Evolutionary conservation across 768 basidiomycete genomes (phyloP), one percentile per base, ranked within the genome.

Genomic region (Tylopilus plumbeoviolaceoides): DNA sequence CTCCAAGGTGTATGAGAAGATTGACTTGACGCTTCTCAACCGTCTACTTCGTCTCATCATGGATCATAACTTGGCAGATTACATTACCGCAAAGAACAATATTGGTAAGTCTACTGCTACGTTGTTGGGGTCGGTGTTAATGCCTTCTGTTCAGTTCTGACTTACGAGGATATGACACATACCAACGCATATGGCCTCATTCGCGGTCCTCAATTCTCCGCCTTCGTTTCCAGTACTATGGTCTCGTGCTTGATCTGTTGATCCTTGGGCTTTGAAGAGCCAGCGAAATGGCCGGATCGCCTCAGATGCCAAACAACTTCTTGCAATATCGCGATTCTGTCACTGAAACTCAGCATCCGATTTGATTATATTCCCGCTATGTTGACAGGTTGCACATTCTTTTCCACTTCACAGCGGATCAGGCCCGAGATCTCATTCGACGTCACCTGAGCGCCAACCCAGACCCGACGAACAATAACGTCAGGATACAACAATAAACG

Each of bases 401-500:
- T 57, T 97, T 98, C 87, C 83, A 95, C 56, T 99, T 99, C 78
- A 89, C 87, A 20, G 95, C 95, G 9, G 97, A 99, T 61, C 95
- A 99, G 67, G 87, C 95, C 12, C 81, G 97, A 42, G 97, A 99
- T 68, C 83, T 99, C 51, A 99, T 99, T 58, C 97, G 98, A 69
- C 85, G 95, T 17, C 98, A 98, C 70, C 83, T 99, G 48, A 91
- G 89, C 48, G 95, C 95, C 20, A 95, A 98, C 65, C 97, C 97
- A 4, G 97, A 99, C 72, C 95, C 97, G 4, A 98, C 91, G 11
- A 98, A 98, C 73, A 97, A 98, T 74, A 98, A 98, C 64, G 91
- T 98, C 57, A 95, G 95, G 95, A 1, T 99, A 98, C 72, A 98
- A 98, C 75, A 98, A 98, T 78, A 97, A 95, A 72, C 87, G 93